phyloP scores from a whole-genome alignment of 192 early-diverging fungal genomes.

The Polychytrium aggregatum region DNA sequence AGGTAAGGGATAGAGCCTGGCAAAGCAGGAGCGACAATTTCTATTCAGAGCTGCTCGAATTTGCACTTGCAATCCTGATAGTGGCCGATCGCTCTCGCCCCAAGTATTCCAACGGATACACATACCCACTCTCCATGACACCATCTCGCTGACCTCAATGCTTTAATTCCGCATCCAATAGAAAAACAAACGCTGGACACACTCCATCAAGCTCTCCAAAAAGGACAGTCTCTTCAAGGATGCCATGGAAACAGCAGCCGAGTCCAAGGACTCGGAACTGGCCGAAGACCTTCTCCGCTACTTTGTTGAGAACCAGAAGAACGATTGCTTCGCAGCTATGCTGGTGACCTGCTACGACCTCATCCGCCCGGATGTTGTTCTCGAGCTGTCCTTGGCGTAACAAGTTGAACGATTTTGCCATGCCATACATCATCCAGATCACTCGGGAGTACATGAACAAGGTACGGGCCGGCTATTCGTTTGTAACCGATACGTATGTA shows the following conservation, averaged over 20 bases:
- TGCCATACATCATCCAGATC: slow-evolving; percentile 95
- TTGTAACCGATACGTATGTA: slow-evolving; percentile 2
- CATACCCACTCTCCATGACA: no score
- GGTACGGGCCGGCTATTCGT: slow-evolving; percentile 16
- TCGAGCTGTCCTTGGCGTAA: slow-evolving; percentile 92
- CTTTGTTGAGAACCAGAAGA: slow-evolving; percentile 85
- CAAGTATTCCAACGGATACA: no score
- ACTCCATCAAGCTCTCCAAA: slow-evolving; percentile 91
- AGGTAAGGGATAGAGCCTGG: slow-evolving; percentile 22
- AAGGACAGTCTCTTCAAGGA: slow-evolving; percentile 97
- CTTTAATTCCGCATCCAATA: slow-evolving; percentile 1
- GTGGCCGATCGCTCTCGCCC: no score
- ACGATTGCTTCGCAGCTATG: slow-evolving; percentile 90
- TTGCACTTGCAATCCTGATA: no score
- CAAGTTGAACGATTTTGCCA: slow-evolving; percentile 81
- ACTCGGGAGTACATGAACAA: slow-evolving; percentile 77
- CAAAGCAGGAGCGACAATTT: no score
- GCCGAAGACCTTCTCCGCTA: slow-evolving; percentile 91
- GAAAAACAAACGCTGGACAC: slow-evolving; percentile 90
- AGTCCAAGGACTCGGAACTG: slow-evolving; percentile 73
- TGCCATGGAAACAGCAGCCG: slow-evolving; percentile 96
- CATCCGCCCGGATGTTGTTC: slow-evolving; percentile 81
- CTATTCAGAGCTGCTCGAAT: no score
- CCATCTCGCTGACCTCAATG: background rate
- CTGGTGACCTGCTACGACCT: slow-evolving; percentile 93